These are phyloP conservation scores for Parathielavia hyrcaniae DNA, from an alignment of 495 filamentous ascomycete species.

Conservation along the genomic window DNA sequence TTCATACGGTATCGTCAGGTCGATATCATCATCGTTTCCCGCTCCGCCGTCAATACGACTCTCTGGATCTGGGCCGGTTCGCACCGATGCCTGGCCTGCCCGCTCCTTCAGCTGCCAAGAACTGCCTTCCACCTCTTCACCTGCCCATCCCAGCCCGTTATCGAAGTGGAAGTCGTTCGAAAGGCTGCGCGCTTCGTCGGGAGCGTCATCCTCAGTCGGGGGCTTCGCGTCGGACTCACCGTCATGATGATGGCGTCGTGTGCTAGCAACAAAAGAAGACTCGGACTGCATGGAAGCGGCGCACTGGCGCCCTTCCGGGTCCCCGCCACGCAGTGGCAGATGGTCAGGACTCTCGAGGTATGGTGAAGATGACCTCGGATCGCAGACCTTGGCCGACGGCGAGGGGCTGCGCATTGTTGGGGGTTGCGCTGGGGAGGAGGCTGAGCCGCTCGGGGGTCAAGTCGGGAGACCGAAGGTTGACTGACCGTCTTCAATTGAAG, in stretches of 20 bases:
- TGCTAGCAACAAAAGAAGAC: conserved; percentile 19
- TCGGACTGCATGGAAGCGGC: conserved; percentile 24
- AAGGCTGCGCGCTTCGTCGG: conserved; percentile 14
- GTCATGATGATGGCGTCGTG: conserved; percentile 52
- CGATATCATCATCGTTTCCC: conserved; percentile 19
- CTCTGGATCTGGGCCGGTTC: background rate
- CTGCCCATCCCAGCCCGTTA: conserved; percentile 4
- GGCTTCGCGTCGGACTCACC: conserved; percentile 49
- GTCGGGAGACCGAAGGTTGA: conserved; percentile 36
- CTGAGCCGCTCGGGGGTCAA: conserved; percentile 37
- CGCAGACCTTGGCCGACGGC: conserved; percentile 25
- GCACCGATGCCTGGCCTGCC: background rate
- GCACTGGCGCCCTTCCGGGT: conserved; percentile 31
- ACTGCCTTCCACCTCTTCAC: conserved; percentile 18
- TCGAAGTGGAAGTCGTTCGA: conserved; percentile 14
- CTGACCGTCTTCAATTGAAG: conserved; percentile 98
- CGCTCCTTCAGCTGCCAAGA: background rate
- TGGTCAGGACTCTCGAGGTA: conserved; percentile 46
- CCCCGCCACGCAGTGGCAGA: conserved; percentile 36
- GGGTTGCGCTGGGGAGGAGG: conserved; percentile 38
- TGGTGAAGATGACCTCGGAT: conserved; percentile 49
- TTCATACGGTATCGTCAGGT: conserved; percentile 34
- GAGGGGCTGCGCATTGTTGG: conserved; percentile 23
- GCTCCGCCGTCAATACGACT: conserved; percentile 17
- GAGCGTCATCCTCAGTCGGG: conserved; percentile 24